Evolutionary conservation across 2,329 filamentous ascomycete species (phyloP), one percentile per base, ranked within the genome.

Genomic region (Aspergillus sp.): DNA sequence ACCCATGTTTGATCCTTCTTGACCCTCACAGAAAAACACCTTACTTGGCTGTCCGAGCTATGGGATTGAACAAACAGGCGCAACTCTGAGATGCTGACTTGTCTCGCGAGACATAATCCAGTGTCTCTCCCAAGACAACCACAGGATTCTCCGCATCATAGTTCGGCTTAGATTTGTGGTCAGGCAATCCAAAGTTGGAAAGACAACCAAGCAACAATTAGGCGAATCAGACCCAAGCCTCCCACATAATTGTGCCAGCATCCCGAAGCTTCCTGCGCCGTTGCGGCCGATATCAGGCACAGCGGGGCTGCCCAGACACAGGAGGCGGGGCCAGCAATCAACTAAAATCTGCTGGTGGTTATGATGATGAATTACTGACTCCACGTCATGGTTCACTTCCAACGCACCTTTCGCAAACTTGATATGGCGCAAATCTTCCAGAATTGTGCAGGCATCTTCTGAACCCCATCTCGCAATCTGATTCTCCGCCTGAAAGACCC

Each of bases 261-360:
- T 60, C 34, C 25, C 22, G 25, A 54, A 57, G 43, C 54, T 58
- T 43, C 54, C 51, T 49, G 23, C 30, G 47, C 5, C 25, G 46
- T 43, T 41, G 11, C 34, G 34, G 34, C 34, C 34, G 34, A 17
- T 41, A 43, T 52, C 59, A 57, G 49, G 22, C 51, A 46, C 64
- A 53, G 61, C 51, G 63, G 65, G 61, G 60, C 47, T 51, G 61
- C 65, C 59, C 38, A 63, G 57, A 62, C 63, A 47, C 62, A 47
- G 50, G 41, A 59, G 49, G 57, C 59, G 54, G 59, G 59, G 46
- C 57, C 59, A 56, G 41, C 57, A 54, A 55, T 55, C 56, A 46
- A 23, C 57, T 54, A 61, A 60, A 53, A 25, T 19, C 46, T 19
- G 23, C 22, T 25, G 22, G 34, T 28, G 50, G 31, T 22, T 53